Base-by-base conservation (phyloP, 306 rosid species). In the Gynostemma pentaphyllum region DNA sequence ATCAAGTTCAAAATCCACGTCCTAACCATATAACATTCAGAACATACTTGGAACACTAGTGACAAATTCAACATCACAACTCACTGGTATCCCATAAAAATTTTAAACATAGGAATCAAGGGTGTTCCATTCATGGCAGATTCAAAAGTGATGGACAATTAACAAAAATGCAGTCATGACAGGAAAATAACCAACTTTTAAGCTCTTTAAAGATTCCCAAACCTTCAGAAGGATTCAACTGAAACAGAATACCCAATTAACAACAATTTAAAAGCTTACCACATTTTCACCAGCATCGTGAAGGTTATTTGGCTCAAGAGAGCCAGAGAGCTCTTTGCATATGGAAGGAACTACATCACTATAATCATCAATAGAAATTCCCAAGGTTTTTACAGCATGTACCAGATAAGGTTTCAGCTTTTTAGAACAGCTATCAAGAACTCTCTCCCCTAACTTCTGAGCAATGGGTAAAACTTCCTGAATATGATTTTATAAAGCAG, bases 401-500 rank as follows among this genome's bases (percentile, higher is more conserved):
- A 68, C 64, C 68, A 91, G 50, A 76, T 74, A 79, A 45, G 89
- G 92, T 74, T 72, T 88, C 50, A 91, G 48, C 78, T 85, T 87
- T 50, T 73, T 26, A 21, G 86, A 78, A 72, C 88, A 85, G 65
- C 45, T 80, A 74, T 79, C 82, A 26, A 91, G 81, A 18, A 91
- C 98, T 71, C 75, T 83, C 83, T 88, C 89, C 46, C 80, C 96
- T 78, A 91, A 74, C 72, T 81, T 80, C 51, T 70, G 74, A 71
- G 89, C 81, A 61, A 81, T 62, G n/a, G 90, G 85, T n/a, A 64
- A 63, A 68, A 77, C 76, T 46, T 82, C 92, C 96, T 91, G 81
- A 24, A 42, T 50, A 37, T 57, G 9, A 23, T 54, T 21, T 42
- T 68, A 3, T 23, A 61, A 40, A 46, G n/a, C n/a, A n/a, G n/a